Percentiles rank a stretch among this genome's conserved stretches.
Conservation (phyloP, 2,329 filamentous ascomycete species). For the Penicillium hordei region DNA sequence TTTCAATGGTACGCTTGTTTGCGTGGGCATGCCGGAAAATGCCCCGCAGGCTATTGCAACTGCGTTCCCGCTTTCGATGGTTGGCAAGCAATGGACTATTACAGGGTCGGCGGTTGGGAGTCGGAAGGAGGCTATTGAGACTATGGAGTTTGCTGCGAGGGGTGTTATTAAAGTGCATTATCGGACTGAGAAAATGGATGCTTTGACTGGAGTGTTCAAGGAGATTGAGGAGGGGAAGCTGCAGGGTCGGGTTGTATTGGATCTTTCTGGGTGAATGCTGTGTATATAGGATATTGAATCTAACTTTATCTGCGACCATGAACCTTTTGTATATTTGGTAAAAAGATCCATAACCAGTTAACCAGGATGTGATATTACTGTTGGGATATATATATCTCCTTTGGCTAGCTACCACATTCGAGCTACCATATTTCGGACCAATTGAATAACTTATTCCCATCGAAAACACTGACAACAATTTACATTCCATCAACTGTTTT, state of each 20-base stretch:
- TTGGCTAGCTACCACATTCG: background rate
- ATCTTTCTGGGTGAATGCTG: constrained; percentile 30
- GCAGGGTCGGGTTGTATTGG: constrained; percentile 49
- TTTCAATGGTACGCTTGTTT: constrained; percentile 52
- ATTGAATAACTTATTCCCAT: background rate
- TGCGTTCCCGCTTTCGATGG: constrained; percentile 44
- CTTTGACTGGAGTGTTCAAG: constrained; percentile 46
- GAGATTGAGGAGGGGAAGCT: constrained; percentile 46
- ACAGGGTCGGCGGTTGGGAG: constrained; percentile 53
- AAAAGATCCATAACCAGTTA: background rate
- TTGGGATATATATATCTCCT: background rate
- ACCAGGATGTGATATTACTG: rapidly evolving
- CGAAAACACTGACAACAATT: no score
- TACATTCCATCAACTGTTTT: no score
- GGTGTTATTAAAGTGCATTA: constrained; percentile 48
- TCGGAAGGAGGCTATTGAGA: constrained; percentile 50
- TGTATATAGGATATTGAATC: background rate
- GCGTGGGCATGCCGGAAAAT: constrained; percentile 53
- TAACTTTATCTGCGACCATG: background rate
- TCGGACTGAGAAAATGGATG: constrained; percentile 48
- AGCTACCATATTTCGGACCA: background rate
- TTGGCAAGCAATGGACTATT: constrained; percentile 46
- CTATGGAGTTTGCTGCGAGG: constrained; percentile 48
- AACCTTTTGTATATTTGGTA: background rate
- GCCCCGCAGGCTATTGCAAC: constrained; percentile 46